These are phyloP conservation scores for Alternaria metachromatica DNA, from an alignment of 2,329 filamentous ascomycete species.

Conservation along the genomic window DNA sequence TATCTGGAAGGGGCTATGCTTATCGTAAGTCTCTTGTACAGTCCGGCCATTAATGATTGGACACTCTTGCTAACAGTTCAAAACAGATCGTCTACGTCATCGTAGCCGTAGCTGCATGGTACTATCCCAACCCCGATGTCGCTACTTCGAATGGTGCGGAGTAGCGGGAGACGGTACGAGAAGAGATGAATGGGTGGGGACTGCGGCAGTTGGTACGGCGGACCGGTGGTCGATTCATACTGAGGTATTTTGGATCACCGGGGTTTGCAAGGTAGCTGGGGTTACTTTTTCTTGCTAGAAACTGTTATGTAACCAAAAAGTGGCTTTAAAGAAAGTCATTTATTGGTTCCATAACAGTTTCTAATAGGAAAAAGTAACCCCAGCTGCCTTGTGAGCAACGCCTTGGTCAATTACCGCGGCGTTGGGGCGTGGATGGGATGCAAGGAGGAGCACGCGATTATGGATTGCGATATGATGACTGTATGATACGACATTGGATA, in stretches of 20 bases:
- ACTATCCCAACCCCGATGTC: slow-evolving; percentile 62
- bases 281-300: not conserved
- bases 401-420: not conserved
- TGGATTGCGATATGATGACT: not conserved
- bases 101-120: slow-evolving; percentile 67
- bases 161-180: not conserved
- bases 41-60: too few species aligned
- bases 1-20: slow-evolving; percentile 87
- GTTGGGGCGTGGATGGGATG: not conserved
- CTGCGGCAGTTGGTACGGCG: not conserved
- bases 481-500: not conserved
- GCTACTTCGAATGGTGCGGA: slow-evolving; percentile 33
- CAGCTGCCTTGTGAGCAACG: not conserved
- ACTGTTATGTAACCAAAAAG: not conserved
- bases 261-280: not conserved
- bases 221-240: not conserved
- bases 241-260: not conserved
- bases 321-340: not conserved
- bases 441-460: not conserved
- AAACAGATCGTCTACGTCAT: slow-evolving; percentile 65
- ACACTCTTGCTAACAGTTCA: not conserved
- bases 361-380: too few species aligned
- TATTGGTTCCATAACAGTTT: not conserved
- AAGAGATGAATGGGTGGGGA: fast-evolving
- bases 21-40: slow-evolving; percentile 61